Conservation (phyloP, 2,329 filamentous ascomycete genomes). For the Aspergillus sp. region DNA sequence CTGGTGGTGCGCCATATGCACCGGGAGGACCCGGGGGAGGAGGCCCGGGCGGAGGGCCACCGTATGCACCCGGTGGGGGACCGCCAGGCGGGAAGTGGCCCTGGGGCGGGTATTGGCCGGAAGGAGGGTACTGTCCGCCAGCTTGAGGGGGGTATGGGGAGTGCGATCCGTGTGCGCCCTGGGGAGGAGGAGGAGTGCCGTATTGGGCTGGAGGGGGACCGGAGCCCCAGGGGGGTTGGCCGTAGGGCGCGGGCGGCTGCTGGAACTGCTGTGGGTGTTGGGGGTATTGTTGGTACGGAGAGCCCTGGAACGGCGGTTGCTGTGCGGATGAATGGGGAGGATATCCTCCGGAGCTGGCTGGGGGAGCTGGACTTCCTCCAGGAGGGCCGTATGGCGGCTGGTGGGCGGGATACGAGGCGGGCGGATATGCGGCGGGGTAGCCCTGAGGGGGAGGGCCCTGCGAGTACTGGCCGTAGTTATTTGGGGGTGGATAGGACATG, state of each 20-base stretch:
- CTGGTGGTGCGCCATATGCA: conserved; percentile 4
- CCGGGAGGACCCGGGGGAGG: background rate
- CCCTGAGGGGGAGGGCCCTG: conserved; percentile 11
- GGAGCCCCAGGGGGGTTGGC: conserved; percentile 3
- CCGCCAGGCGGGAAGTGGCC: conserved; percentile 9
- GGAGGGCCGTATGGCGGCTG: background rate
- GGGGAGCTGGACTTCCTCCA: background rate
- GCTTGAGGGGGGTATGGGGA: conserved; percentile 1
- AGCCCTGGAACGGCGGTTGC: conserved; percentile 3
- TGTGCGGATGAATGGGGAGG: background rate
- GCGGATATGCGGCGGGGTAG: conserved; percentile 10
- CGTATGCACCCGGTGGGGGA: conserved; percentile 1
- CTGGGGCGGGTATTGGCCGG: conserved; percentile 8
- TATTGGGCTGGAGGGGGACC: conserved; percentile 9
- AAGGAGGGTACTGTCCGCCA: background rate
- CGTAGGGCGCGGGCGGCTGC: background rate
- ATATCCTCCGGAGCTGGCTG: background rate
- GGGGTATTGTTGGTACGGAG: conserved; percentile 11
- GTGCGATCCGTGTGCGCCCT: background rate
- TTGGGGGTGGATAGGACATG: conserved; percentile 10
- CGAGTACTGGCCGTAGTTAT: conserved; percentile 8
- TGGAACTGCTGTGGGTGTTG: conserved; percentile 7
- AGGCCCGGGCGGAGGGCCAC: background rate
- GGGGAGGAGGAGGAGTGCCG: background rate
- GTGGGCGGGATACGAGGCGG: conserved; percentile 3